Evolutionary conservation across 177 flowering plant species (phyloP).

Genomic region (Tripterygium wilfordii): DNA sequence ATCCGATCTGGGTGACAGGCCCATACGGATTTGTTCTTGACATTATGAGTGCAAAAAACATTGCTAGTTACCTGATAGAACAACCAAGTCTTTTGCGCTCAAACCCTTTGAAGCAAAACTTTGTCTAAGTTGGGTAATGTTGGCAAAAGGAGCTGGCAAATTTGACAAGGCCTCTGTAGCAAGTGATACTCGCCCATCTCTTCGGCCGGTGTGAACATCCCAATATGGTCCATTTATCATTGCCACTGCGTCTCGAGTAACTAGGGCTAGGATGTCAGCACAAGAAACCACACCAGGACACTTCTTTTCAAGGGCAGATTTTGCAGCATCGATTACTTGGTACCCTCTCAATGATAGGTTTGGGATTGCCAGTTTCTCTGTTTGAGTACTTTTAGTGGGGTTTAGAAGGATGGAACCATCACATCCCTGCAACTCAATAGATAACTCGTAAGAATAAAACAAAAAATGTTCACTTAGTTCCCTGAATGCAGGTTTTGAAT

Average conservation of each 20-base stretch:
- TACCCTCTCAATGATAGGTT: slow-evolving; percentile 31
- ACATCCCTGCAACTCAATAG: slow-evolving; percentile 30
- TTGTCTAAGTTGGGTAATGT: background rate
- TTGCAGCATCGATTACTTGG: slow-evolving; percentile 8
- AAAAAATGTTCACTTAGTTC: background rate
- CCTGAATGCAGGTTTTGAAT: too few species aligned
- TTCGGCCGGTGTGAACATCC: slow-evolving; percentile 5
- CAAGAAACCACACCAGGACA: slow-evolving; percentile 71
- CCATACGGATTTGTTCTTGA: too few species aligned
- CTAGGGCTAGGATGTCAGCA: slow-evolving; percentile 52
- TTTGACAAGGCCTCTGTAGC: background rate
- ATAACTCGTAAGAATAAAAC: background rate
- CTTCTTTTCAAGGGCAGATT: slow-evolving; percentile 27
- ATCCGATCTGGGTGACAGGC: too few species aligned
- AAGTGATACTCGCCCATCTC: background rate
- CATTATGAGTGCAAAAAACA: background rate
- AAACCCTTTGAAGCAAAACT: slow-evolving; percentile 1
- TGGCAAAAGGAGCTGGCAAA: background rate
- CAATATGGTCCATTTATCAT: slow-evolving; percentile 12
- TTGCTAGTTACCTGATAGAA: background rate
- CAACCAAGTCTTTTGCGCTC: background rate
- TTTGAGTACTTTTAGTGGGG: slow-evolving; percentile 14
- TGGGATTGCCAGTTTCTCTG: slow-evolving; percentile 32
- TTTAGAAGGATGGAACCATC: slow-evolving; percentile 48
- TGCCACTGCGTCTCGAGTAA: slow-evolving; percentile 45